Percentiles rank a stretch among this genome's conserved stretches.
phyloP scores from a whole-genome alignment of 2,329 filamentous ascomycete genomes.

The Lecanicillium sp. region DNA sequence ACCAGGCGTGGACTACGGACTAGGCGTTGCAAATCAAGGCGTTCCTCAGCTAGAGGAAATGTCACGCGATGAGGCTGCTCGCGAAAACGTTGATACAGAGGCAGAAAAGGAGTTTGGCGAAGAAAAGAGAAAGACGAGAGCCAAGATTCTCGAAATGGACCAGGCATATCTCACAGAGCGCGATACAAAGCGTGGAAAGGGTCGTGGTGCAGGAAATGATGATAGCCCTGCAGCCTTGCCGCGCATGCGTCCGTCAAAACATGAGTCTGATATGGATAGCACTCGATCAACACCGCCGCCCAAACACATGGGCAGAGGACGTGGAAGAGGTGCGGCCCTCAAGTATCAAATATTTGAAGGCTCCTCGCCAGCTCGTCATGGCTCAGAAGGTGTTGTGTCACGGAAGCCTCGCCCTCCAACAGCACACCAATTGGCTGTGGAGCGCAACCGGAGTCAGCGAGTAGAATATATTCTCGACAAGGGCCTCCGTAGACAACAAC shows the following conservation, averaged over 20 bases:
- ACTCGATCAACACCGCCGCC: conserved; percentile 35
- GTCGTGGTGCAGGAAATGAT: conserved; percentile 31
- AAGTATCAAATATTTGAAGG: conserved; percentile 54
- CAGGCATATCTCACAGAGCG: conserved; percentile 58
- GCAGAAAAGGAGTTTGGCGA: conserved; percentile 64
- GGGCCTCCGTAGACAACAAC: conserved; percentile 60
- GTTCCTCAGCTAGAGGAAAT: conserved; percentile 60
- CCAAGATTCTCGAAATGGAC: conserved; percentile 67
- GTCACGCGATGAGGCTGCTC: conserved; percentile 53
- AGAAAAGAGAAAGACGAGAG: conserved; percentile 65
- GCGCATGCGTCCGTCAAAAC: conserved; percentile 54
- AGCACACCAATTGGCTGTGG: conserved; percentile 73
- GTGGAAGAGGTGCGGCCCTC: conserved; percentile 36
- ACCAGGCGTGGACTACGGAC: conserved; percentile 54
- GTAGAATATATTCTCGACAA: conserved; percentile 76
- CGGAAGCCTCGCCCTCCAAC: conserved; percentile 67
- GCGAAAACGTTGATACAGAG: conserved; percentile 67
- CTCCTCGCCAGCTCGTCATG: conserved; percentile 48
- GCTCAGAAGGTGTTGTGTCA: conserved; percentile 46
- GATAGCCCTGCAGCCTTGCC: conserved; percentile 53
- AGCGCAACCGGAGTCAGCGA: conserved; percentile 67
- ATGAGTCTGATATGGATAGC: conserved; percentile 41
- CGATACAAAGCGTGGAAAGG: conserved; percentile 47
- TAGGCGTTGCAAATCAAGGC: conserved; percentile 58
- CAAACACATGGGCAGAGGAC: conserved; percentile 19